Evolutionary conservation across 441 rosid species (phyloP).

Genomic region (Biscutella laevigata): DNA sequence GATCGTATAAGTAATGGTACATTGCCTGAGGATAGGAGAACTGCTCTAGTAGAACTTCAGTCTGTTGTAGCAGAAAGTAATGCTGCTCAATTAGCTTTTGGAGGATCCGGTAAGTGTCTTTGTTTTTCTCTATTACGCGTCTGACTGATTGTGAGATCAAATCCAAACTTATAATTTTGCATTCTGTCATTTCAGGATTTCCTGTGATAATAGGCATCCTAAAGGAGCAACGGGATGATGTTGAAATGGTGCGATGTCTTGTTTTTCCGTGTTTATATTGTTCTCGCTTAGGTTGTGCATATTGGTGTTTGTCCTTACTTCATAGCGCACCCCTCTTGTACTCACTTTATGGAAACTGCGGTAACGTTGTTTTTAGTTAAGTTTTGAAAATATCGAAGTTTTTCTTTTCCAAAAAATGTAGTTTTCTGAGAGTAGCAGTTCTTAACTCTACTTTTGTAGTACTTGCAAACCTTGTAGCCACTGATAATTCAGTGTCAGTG

Average conservation of each 20-base stretch:
- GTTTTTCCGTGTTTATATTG: slow-evolving; percentile 2
- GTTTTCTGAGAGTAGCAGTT: neutral
- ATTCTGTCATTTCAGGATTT: slow-evolving; percentile 55
- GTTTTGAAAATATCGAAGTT: neutral
- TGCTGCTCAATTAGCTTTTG: slow-evolving; percentile 81
- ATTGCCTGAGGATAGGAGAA: slow-evolving; percentile 82
- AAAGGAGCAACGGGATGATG: slow-evolving; percentile 82
- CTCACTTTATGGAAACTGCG: neutral
- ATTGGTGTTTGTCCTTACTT: neutral
- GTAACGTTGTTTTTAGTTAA: neutral
- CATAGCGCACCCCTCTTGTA: slow-evolving; percentile 35
- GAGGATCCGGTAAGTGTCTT: slow-evolving; percentile 60
- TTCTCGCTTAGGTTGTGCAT: slow-evolving; percentile 5
- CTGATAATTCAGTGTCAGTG: neutral
- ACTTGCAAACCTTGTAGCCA: neutral
- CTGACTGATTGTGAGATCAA: neutral
- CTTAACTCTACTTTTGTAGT: neutral
- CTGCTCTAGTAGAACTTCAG: slow-evolving; percentile 78
- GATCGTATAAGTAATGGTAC: slow-evolving; percentile 80
- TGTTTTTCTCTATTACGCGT: slow-evolving; percentile 4
- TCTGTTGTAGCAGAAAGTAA: slow-evolving; percentile 77
- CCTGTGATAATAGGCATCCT: slow-evolving; percentile 77
- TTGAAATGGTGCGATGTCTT: slow-evolving; percentile 62
- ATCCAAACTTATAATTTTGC: neutral
- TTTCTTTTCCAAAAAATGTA: neutral